These are phyloP conservation scores for Xylariales sp. DNA, from an alignment of 2,329 filamentous ascomycete species.

Conservation along the genomic window DNA sequence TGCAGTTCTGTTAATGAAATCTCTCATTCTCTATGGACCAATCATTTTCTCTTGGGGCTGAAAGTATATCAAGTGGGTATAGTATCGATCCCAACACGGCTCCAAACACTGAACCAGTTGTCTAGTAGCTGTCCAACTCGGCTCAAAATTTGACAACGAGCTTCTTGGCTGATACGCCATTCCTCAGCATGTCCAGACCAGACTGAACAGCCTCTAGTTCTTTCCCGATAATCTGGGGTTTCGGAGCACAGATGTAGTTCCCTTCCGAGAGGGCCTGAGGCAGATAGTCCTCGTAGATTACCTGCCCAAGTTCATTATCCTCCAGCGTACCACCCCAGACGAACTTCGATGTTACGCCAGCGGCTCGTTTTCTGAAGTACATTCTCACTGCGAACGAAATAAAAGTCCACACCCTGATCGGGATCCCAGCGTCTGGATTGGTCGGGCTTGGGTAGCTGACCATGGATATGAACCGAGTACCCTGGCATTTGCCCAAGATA, in stretches of 20 bases:
- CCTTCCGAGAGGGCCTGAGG: not conserved
- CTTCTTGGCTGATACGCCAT: not conserved
- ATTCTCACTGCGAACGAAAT: not conserved
- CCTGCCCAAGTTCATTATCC: not conserved
- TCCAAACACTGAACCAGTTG: too few species aligned
- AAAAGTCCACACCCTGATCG: not conserved
- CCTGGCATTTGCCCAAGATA: constrained; percentile 7
- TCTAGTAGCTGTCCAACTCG: too few species aligned
- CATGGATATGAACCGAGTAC: constrained; percentile 2
- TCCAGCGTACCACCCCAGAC: constrained; percentile 1
- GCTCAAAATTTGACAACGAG: constrained; percentile 1
- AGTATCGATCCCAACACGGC: too few species aligned
- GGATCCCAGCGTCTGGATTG: not conserved
- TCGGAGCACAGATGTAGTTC: not conserved
- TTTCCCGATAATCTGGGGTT: not conserved
- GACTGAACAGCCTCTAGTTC: not conserved
- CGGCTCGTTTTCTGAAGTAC: not conserved
- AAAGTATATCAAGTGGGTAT: too few species aligned
- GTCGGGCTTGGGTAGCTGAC: not conserved
- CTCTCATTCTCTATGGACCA: too few species aligned
- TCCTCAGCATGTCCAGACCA: not conserved
- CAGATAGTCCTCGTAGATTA: constrained; percentile 2
- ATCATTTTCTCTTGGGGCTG: too few species aligned
- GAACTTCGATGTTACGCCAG: not conserved
- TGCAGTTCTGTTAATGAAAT: too few species aligned